phyloP scores from a whole-genome alignment of 139 green algal species.

The Picochlorum sp. region DNA sequence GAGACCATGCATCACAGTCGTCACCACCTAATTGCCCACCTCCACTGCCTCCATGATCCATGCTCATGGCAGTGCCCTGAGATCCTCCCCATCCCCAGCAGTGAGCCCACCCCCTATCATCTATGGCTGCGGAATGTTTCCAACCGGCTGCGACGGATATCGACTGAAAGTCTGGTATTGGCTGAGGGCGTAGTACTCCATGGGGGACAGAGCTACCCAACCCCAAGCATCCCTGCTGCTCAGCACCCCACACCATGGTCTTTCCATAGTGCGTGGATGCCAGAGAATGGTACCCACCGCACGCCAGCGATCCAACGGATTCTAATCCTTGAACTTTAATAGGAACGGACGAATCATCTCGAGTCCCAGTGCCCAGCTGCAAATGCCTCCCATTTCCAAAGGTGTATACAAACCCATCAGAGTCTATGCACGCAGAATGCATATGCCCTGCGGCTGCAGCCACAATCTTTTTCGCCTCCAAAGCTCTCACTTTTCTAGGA shows the following conservation, averaged over 20 bases:
- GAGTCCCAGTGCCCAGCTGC: constrained; percentile 7
- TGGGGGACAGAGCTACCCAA: constrained; percentile 12
- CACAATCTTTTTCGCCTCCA: constrained; percentile 18
- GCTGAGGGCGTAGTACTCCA: background rate
- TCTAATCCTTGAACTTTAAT: background rate
- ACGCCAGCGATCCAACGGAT: constrained; percentile 9
- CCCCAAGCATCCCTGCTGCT: constrained; percentile 25
- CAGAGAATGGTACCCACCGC: constrained; percentile 31
- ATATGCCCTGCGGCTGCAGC: constrained; percentile 29
- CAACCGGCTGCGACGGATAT: constrained; percentile 22
- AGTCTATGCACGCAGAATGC: constrained; percentile 25
- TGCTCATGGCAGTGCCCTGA: constrained; percentile 14
- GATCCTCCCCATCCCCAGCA: constrained; percentile 43
- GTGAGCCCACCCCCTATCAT: constrained; percentile 12
- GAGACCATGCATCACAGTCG: constrained; percentile 40
- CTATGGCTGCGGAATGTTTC: constrained; percentile 33
- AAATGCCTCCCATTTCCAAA: constrained; percentile 26
- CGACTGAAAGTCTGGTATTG: background rate
- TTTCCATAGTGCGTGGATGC: constrained; percentile 14
- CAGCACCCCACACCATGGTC: constrained; percentile 32
- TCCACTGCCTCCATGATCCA: constrained; percentile 16
- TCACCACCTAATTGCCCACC: constrained; percentile 45
- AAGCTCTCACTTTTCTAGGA: constrained; percentile 21
- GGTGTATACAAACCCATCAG: constrained; percentile 9
- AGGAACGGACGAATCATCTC: background rate